These are phyloP conservation scores for Fusarium sp. DNA, from an alignment of 2,329 filamentous ascomycete species.

Conservation along the genomic window DNA sequence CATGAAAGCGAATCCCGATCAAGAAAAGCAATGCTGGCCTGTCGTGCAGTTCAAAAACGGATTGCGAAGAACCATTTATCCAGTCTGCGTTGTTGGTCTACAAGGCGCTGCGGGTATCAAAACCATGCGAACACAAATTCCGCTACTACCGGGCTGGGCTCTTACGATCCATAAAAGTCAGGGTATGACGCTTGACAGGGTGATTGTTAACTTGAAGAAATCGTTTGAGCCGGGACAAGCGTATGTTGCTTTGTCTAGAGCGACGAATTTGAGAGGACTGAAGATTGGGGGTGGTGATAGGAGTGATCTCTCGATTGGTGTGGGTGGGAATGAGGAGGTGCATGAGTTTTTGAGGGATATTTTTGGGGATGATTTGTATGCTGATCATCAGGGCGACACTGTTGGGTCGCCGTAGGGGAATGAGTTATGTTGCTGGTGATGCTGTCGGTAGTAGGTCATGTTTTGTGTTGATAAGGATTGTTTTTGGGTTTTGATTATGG, in stretches of 20 bases:
- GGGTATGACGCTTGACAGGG: slow-evolving; percentile 69
- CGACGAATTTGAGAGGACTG: not conserved
- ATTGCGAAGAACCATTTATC: slow-evolving; percentile 57
- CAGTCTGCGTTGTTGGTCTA: slow-evolving; percentile 61
- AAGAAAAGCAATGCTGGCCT: slow-evolving; percentile 17
- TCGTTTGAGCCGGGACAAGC: not conserved
- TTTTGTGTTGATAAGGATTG: not conserved
- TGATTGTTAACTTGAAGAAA: not conserved
- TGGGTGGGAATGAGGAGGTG: slow-evolving; percentile 11
- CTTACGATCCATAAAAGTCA: slow-evolving; percentile 73
- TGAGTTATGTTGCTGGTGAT: too few relatives aligned
- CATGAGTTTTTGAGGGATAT: slow-evolving; percentile 8
- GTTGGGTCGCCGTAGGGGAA: too few relatives aligned
- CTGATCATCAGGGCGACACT: not conserved
- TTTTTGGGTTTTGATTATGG: not conserved
- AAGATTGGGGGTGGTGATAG: slow-evolving; percentile 17
- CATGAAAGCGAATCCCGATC: rapidly evolving
- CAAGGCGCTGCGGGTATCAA: slow-evolving; percentile 53
- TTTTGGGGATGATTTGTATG: slow-evolving; percentile 6
- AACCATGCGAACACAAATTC: slow-evolving; percentile 70
- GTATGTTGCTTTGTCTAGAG: not conserved
- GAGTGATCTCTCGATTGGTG: not conserved
- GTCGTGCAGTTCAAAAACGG: slow-evolving; percentile 65
- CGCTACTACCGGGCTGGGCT: slow-evolving; percentile 70
- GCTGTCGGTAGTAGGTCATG: not conserved